Evolutionary conservation across 768 basidiomycete genomes (phyloP).

Genomic region (Kondoa subrosea): DNA sequence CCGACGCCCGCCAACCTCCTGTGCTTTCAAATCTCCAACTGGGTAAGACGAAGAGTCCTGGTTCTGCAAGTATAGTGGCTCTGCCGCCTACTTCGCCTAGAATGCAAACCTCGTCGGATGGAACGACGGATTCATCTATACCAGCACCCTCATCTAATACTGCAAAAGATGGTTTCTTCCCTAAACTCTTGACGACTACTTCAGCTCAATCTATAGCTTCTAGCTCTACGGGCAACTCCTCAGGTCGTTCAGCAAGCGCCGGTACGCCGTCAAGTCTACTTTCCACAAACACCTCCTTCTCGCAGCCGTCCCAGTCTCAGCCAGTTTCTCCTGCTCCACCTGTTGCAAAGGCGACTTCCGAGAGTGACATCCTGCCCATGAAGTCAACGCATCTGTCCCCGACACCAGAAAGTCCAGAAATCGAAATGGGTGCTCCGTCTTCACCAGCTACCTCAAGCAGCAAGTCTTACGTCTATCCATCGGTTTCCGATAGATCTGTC

Average conservation of each 20-base stretch:
- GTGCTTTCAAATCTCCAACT: not conserved
- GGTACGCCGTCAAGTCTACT: not conserved
- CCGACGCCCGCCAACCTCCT: not conserved
- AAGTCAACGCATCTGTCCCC: not conserved
- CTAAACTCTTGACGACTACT: not conserved
- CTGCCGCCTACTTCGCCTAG: not conserved
- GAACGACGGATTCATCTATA: not conserved
- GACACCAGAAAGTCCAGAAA: not conserved
- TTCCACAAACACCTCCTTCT: not conserved
- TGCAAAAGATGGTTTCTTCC: not conserved
- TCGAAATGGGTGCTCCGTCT: too few species aligned
- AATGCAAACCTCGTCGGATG: not conserved
- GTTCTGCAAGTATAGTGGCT: not conserved
- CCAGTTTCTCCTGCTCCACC: not conserved
- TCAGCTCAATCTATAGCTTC: not conserved
- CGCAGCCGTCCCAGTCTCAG: not conserved
- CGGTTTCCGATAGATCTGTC: too few species aligned
- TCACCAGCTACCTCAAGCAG: too few species aligned
- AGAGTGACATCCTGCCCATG: not conserved
- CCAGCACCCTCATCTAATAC: not conserved
- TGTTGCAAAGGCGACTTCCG: not conserved
- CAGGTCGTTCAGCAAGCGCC: not conserved
- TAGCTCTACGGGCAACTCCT: not conserved
- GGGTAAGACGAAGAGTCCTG: not conserved
- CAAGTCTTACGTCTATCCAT: too few species aligned